Conservation (phyloP, 345 rosid species). For the Lepidium didymum region DNA sequence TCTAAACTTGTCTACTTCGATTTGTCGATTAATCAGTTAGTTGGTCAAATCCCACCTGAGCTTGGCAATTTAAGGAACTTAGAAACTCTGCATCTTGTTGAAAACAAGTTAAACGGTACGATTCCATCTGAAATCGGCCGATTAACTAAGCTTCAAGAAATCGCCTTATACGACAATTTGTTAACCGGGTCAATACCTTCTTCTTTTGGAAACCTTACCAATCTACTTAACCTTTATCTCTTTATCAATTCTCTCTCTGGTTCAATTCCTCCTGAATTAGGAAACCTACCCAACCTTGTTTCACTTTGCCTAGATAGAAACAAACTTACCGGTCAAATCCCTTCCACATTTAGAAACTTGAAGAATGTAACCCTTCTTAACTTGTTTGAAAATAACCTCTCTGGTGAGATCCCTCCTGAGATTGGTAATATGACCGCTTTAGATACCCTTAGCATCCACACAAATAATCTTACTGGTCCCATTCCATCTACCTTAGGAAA, state of each 20-base stretch:
- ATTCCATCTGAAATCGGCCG: conserved; percentile 29
- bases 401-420: conserved; percentile 27
- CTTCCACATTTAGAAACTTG: conserved; percentile 33
- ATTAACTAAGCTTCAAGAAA: conserved; percentile 23
- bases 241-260: conserved; percentile 26
- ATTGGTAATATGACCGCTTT: conserved; percentile 24
- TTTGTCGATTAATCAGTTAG: conserved; percentile 33
- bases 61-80: conserved; percentile 31
- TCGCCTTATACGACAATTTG: conserved; percentile 23
- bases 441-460: conserved; percentile 21
- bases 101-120: conserved; percentile 35
- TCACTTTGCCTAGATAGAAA: conserved; percentile 30
- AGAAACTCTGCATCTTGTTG: conserved; percentile 27
- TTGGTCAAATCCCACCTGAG: conserved; percentile 35
- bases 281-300: conserved; percentile 32
- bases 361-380: conserved; percentile 22
- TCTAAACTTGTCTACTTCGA: conserved; percentile 37
- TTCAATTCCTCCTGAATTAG: conserved; percentile 30
- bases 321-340: conserved; percentile 27
- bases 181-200: conserved; percentile 34
- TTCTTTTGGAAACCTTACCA: conserved; percentile 30
- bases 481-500: conserved; percentile 25
- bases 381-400: conserved; percentile 13
- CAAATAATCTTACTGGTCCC: conserved; percentile 21
- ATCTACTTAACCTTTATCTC: conserved; percentile 29